phyloP scores from a whole-genome alignment of 169 alveolate species.

The Babesia gibsoni region DNA sequence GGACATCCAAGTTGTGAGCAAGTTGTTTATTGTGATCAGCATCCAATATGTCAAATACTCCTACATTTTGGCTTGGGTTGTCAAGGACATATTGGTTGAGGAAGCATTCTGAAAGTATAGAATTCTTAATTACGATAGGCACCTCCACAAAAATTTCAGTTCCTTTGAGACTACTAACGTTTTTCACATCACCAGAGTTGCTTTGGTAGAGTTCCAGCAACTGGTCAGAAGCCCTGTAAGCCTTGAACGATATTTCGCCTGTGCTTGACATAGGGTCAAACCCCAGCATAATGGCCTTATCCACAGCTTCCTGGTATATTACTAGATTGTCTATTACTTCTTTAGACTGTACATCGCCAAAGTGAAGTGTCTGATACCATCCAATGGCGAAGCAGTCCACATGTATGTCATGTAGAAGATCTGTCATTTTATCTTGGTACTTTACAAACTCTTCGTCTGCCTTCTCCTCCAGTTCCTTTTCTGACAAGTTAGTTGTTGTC shows the following conservation, averaged over 20 bases:
- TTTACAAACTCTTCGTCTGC: conserved; percentile 80
- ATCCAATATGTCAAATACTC: conserved; percentile 69
- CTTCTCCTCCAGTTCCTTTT: conserved; percentile 79
- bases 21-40: conserved; percentile 62
- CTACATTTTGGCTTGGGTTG: conserved; percentile 65
- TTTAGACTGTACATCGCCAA: conserved; percentile 77
- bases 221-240: conserved; percentile 75
- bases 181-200: conserved; percentile 60
- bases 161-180: conserved; percentile 66
- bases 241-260: conserved; percentile 73
- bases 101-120: conserved; percentile 78
- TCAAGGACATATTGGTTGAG: conserved; percentile 71
- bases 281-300: conserved; percentile 73
- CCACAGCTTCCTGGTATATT: conserved; percentile 73
- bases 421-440: conserved; percentile 81
- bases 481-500: conserved; percentile 58
- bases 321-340: conserved; percentile 76
- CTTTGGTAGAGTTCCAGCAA: conserved; percentile 59
- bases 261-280: conserved; percentile 66
- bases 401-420: conserved; percentile 78
- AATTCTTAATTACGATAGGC: conserved; percentile 76
- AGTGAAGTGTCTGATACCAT: conserved; percentile 81
- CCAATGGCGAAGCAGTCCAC: conserved; percentile 85
- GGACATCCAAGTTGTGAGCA: conserved; percentile 69
- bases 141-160: conserved; percentile 75